Evolutionary conservation across 78 protist genomes (phyloP).

Genomic region (Polysphondylium violaceum): DNA sequence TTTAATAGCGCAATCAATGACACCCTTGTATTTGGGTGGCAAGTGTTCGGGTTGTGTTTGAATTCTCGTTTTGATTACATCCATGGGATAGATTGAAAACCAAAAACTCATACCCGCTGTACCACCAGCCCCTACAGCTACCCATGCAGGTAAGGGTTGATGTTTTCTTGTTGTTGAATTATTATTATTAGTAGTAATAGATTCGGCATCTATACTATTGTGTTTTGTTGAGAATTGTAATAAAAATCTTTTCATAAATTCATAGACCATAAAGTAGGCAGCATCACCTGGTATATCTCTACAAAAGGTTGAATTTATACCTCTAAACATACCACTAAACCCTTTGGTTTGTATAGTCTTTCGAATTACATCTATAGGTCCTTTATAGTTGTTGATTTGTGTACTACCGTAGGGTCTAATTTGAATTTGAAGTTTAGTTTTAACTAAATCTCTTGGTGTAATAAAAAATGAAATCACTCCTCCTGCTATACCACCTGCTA

Average conservation of each 20-base stretch:
- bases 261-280: conserved; percentile 47
- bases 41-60: conserved; percentile 61
- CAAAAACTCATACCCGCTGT: conserved; percentile 74
- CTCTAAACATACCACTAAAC: conserved; percentile 30
- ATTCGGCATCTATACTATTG: background rate
- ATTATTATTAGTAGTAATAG: background rate
- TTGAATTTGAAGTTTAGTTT: conserved; percentile 71
- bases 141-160: conserved; percentile 77
- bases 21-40: conserved; percentile 31
- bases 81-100: conserved; percentile 73
- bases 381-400: conserved; percentile 18
- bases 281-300: conserved; percentile 52
- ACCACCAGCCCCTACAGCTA: conserved; percentile 78
- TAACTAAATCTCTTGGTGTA: conserved; percentile 64
- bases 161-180: background rate
- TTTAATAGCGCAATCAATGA: conserved; percentile 30
- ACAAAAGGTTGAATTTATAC: conserved; percentile 33
- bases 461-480: conserved; percentile 57
- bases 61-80: conserved; percentile 65
- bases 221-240: background rate
- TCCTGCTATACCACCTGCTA: conserved; percentile 74
- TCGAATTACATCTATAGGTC: conserved; percentile 57
- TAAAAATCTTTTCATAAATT: conserved; percentile 29
- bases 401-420: conserved; percentile 22
- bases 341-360: conserved; percentile 19